Conservation (phyloP, 768 basidiomycete genomes). For the Suillus bovinus region DNA sequence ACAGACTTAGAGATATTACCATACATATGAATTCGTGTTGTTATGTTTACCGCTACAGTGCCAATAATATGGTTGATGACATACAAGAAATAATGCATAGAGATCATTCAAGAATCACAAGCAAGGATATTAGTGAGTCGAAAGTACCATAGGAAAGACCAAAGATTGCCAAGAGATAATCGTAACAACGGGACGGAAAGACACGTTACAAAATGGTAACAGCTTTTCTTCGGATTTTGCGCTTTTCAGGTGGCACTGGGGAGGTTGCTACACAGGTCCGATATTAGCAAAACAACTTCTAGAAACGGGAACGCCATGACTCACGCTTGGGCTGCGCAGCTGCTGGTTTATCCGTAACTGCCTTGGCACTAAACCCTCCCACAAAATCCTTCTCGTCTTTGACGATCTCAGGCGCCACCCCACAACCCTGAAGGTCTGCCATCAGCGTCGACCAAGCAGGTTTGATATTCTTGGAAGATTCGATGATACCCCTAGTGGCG, state of each 20-base stretch:
- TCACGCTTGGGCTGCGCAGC: slow-evolving; percentile 10
- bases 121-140: slow-evolving; percentile 1
- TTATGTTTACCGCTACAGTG: slow-evolving; percentile 6
- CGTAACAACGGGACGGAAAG: neutral
- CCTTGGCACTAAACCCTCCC: slow-evolving; percentile 24
- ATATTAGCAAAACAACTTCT: neutral
- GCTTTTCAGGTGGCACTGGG: slow-evolving; percentile 22
- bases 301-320: neutral
- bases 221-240: slow-evolving; percentile 29
- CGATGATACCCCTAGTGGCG: slow-evolving; percentile 48
- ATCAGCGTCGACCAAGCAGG: slow-evolving; percentile 52
- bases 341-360: slow-evolving; percentile 2
- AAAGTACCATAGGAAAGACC: slow-evolving; percentile 7
- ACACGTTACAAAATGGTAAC: slow-evolving; percentile 27
- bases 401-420: slow-evolving; percentile 33
- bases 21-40: slow-evolving; percentile 9
- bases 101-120: neutral
- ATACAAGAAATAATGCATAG: slow-evolving; percentile 7
- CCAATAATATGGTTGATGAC: neutral
- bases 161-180: neutral
- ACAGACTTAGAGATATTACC: slow-evolving; percentile 13
- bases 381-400: slow-evolving; percentile 37
- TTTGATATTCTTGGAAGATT: slow-evolving; percentile 54
- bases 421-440: slow-evolving; percentile 42
- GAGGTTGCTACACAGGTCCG: neutral